Conservation (phyloP, 805 yeast genomes). For the Cyberlindnera mrakii region DNA sequence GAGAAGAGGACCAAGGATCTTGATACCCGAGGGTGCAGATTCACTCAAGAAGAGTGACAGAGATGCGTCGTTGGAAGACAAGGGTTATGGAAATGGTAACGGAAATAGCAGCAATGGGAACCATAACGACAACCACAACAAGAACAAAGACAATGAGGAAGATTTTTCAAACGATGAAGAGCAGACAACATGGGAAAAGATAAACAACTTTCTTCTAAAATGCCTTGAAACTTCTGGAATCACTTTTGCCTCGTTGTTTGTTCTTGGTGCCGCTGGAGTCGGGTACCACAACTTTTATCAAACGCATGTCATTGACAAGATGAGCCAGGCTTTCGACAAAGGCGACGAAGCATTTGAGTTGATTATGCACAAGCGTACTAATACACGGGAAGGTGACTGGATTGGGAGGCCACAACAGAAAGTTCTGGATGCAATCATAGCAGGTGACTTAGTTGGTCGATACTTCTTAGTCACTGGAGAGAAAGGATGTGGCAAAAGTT, state of each 20-base stretch:
- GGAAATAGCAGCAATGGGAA: constrained; percentile 1
- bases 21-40: constrained; percentile 18
- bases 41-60: constrained; percentile 10
- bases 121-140: constrained; percentile 4
- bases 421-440: constrained; percentile 55
- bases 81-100: neutral
- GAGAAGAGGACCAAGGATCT: constrained; percentile 14
- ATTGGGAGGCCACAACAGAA: constrained; percentile 65
- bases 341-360: constrained; percentile 63
- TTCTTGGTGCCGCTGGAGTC: constrained; percentile 69
- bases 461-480: constrained; percentile 74
- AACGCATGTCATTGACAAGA: constrained; percentile 53
- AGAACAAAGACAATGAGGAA: constrained; percentile 6
- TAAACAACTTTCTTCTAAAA: constrained; percentile 26
- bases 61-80: neutral
- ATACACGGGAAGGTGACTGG: constrained; percentile 45
- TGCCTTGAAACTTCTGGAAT: constrained; percentile 65
- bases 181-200: constrained; percentile 12
- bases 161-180: constrained; percentile 12
- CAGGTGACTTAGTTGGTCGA: constrained; percentile 60
- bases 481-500: constrained; percentile 82
- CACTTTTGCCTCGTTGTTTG: constrained; percentile 60
- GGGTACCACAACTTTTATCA: constrained; percentile 60
- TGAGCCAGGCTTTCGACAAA: constrained; percentile 57
- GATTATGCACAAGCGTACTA: constrained; percentile 41